Evolutionary conservation across 2,329 filamentous ascomycete genomes (phyloP).

Genomic region (Cadophora malorum): DNA sequence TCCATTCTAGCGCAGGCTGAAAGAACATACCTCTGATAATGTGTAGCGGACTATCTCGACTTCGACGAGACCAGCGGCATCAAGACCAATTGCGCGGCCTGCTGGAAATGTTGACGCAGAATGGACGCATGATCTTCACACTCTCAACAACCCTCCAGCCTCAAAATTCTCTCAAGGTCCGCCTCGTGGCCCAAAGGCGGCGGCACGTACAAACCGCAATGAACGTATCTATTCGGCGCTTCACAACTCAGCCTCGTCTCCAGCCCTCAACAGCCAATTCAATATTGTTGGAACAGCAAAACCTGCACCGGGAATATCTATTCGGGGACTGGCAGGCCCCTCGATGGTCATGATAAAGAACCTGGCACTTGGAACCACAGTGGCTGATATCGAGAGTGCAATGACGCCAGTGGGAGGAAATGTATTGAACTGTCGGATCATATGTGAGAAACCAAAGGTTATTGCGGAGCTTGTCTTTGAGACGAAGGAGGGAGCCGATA

Average conservation of each 20-base stretch:
- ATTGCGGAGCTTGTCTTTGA: conserved; percentile 80
- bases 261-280: conserved; percentile 44
- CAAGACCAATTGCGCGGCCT: conserved; percentile 33
- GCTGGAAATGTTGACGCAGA: conserved; percentile 67
- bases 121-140: conserved; percentile 76
- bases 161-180: conserved; percentile 49
- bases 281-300: conserved; percentile 47
- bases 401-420: conserved; percentile 77
- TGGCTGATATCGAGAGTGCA: conserved; percentile 82
- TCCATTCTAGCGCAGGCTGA: not conserved
- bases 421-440: conserved; percentile 69
- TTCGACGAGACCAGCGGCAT: conserved; percentile 38
- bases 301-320: conserved; percentile 63
- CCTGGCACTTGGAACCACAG: conserved; percentile 81
- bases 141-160: conserved; percentile 51
- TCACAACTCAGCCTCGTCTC: conserved; percentile 42
- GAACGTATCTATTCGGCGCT: conserved; percentile 40
- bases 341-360: conserved; percentile 79
- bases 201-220: conserved; percentile 38
- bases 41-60: conserved; percentile 33
- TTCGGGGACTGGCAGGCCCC: conserved; percentile 75
- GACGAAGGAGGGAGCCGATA: conserved; percentile 74
- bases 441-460: conserved; percentile 73
- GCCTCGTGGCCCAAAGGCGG: conserved; percentile 42
- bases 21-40: conserved; percentile 27